Evolutionary conservation across 106 monocot genomes (phyloP), one percentile per base, ranked within the genome.

Genomic region (Alisma plantagoaquatica): DNA sequence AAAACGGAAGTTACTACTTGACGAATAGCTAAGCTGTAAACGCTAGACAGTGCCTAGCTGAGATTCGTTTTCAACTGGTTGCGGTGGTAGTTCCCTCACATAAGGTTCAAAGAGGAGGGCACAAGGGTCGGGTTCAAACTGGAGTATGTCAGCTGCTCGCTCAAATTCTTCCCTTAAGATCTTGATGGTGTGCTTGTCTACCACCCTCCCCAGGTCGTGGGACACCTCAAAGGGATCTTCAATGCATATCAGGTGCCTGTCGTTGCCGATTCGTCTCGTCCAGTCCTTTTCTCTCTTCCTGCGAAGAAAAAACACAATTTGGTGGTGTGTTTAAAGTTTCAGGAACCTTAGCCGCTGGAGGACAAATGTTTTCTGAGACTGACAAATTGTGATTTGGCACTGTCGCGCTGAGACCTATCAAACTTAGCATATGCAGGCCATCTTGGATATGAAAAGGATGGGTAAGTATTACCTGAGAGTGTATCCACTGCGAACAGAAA

Each of bases 91-190:
- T 27, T 50, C 29, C 42, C 60, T 27, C 11, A 74, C 63, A 31
- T 89, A 96, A 30, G 70, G 80, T 57, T 89, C 78, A 33, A 96
- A 96, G 18, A 96, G 75, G 1, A 61, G 68, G 10, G 63, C 63
- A 22, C 52, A 54, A 10, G 96, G 96, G 57, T 82, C 76, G 10
- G 63, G 60, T 50, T 84, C 77, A 54, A 41, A 78, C 17, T 81
- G 96, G 46, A 89, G 31, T 49, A 89, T 78, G 45, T 96, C 55
- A 2, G 96, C 89, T 7, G 96, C 96, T 20, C 96, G 69, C 55
- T 96, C 96, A 25, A 96, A 96, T 51, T 96, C 96, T 57, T 89
- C 96, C 41, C 89, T 75, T n/a, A 96, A 69, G 29, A 85, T 79
- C 46, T 75, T 81, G 23, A 96, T 89, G 53, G 72, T 84, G 59